Evolutionary conservation across 2,329 filamentous ascomycete genomes (phyloP).

Genomic region (Zelopaecilomyces penicillatus): DNA sequence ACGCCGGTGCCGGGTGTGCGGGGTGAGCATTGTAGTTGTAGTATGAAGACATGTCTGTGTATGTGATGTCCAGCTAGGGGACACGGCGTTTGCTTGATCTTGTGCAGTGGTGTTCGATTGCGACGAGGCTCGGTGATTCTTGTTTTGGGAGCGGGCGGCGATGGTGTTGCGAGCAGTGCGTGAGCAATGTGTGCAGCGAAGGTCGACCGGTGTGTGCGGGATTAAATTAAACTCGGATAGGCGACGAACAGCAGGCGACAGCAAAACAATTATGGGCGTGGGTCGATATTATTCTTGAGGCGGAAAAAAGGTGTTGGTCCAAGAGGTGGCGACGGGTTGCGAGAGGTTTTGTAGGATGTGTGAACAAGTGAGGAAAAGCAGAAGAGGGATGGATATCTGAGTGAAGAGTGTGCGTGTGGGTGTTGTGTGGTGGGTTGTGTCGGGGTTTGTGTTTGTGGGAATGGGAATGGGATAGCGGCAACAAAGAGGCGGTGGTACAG

Average conservation of each 20-base stretch:
- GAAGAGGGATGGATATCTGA: constrained; percentile 14
- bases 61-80: constrained; percentile 9
- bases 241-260: no score
- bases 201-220: constrained; percentile 12
- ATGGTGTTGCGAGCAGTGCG: neutral
- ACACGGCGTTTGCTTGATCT: neutral
- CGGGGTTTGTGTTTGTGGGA: constrained; percentile 13
- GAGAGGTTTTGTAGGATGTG: neutral
- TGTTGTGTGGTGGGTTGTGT: neutral
- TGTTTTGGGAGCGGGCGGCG: no score
- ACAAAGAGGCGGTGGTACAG: constrained; percentile 14
- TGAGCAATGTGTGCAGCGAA: neutral
- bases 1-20: constrained; percentile 48
- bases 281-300: no score
- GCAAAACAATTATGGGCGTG: no score
- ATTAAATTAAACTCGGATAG: constrained; percentile 15
- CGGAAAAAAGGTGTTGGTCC: neutral
- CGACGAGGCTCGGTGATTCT: no score
- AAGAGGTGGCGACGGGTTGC: neutral
- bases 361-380: constrained; percentile 6
- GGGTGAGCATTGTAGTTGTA: constrained; percentile 54
- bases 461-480: constrained; percentile 10
- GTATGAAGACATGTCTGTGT: constrained; percentile 49
- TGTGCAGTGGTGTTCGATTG: no score
- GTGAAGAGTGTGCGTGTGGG: constrained; percentile 12